Conservation (phyloP, 176 grass and related monocot genomes). For the Paspalum notatum region DNA sequence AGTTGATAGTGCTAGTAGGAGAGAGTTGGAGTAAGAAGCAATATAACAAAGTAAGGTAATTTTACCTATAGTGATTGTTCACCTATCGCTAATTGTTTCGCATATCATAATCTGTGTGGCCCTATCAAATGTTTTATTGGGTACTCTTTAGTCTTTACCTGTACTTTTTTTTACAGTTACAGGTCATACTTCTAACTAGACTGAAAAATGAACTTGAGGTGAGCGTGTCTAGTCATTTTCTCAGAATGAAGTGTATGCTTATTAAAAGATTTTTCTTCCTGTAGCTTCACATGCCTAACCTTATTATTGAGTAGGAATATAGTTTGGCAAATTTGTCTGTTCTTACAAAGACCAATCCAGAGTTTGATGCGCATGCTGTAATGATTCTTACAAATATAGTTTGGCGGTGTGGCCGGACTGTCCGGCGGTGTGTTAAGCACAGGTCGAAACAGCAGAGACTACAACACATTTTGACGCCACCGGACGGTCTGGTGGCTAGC, state of each 20-base stretch:
- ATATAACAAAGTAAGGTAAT: no score
- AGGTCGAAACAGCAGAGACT: no score
- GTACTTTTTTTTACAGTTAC: slow-evolving; percentile 48
- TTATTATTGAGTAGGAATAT: slow-evolving; percentile 44
- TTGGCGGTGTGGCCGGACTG: no score
- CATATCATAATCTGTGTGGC: neutral
- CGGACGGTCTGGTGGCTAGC: no score
- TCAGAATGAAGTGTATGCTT: slow-evolving; percentile 24
- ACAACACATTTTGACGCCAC: no score
- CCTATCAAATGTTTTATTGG: slow-evolving; percentile 19
- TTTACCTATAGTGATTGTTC: no score
- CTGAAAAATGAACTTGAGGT: slow-evolving; percentile 78
- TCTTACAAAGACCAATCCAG: slow-evolving; percentile 29
- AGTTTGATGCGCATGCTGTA: slow-evolving; percentile 21
- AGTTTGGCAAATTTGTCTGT: slow-evolving; percentile 36
- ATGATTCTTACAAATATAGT: no score
- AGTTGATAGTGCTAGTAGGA: no score
- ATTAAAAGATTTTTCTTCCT: slow-evolving; percentile 27
- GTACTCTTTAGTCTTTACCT: slow-evolving; percentile 34
- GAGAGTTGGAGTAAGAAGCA: no score
- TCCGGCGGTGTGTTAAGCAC: no score
- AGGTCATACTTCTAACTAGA: slow-evolving; percentile 61
- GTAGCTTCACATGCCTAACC: slow-evolving; percentile 30
- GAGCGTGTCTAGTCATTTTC: slow-evolving; percentile 24
- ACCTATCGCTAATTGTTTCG: slow-evolving; percentile 9